Evolutionary conservation across 208 protist species (phyloP).

Genomic region (Leishmania tarentolae): DNA sequence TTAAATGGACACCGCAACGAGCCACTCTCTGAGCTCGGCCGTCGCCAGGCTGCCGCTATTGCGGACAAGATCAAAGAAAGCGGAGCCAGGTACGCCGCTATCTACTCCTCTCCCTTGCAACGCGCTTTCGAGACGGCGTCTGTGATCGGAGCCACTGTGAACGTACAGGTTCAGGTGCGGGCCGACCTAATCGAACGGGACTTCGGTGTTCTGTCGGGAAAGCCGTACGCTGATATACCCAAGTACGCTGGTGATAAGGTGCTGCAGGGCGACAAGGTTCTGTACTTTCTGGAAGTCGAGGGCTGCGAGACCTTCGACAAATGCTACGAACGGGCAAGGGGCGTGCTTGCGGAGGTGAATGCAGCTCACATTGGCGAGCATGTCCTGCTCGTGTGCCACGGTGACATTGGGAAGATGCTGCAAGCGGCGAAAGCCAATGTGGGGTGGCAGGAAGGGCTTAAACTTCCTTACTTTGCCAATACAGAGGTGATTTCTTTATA

Average conservation of each 20-base stretch:
- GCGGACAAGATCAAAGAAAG: conserved; percentile 53
- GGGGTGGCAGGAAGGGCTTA: conserved; percentile 71
- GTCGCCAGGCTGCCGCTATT: conserved; percentile 59
- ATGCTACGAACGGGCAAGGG: conserved; percentile 64
- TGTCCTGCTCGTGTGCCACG: conserved; percentile 88
- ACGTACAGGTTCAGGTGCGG: conserved; percentile 45
- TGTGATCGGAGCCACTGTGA: conserved; percentile 48
- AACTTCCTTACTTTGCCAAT: conserved; percentile 82
- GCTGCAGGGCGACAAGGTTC: conserved; percentile 77
- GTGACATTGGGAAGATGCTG: conserved; percentile 93
- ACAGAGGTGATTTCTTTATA: conserved; percentile 71
- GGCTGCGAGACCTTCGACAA: conserved; percentile 80
- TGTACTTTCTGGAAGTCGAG: conserved; percentile 82
- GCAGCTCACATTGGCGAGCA: conserved; percentile 54
- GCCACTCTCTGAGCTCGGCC: conserved; percentile 72
- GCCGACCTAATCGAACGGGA: conserved; percentile 86
- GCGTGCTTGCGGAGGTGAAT: conserved; percentile 68
- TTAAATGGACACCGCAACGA: conserved; percentile 88
- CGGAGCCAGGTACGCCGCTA: conserved; percentile 52
- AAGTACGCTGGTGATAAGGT: conserved; percentile 71
- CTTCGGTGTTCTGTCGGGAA: conserved; percentile 84
- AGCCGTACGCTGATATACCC: conserved; percentile 70
- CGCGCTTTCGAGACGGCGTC: conserved; percentile 71
- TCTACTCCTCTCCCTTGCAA: conserved; percentile 80
- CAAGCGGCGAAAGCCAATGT: conserved; percentile 61